Conservation (phyloP, 768 basidiomycete species). For the Pholiota microspora region DNA sequence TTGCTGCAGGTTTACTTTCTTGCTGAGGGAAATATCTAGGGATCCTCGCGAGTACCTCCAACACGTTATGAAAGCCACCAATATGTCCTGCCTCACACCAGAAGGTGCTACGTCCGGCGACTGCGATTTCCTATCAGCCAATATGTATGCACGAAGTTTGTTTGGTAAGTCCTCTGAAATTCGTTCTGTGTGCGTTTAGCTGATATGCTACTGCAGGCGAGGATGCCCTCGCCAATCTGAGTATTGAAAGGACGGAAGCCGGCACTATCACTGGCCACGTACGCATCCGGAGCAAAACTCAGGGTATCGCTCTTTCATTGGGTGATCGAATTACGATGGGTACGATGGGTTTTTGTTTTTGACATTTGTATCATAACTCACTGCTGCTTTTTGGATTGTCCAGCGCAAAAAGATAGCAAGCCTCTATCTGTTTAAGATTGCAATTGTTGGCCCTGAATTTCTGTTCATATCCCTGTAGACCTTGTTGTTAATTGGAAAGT, state of each 20-base stretch:
- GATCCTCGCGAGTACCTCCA: conserved; percentile 87
- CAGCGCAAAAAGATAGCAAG: conserved; percentile 23
- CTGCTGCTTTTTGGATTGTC: not conserved
- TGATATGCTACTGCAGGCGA: conserved; percentile 60
- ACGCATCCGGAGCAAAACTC: conserved; percentile 94
- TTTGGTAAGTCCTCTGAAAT: conserved; percentile 74
- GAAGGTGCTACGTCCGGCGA: conserved; percentile 94
- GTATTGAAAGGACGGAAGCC: conserved; percentile 81
- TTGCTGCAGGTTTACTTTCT: not conserved
- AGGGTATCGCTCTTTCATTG: conserved; percentile 92
- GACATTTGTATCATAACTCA: not conserved
- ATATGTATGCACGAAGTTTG: conserved; percentile 92
- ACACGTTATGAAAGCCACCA: conserved; percentile 95
- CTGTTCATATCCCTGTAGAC: conserved; percentile 5
- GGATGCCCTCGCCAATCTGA: conserved; percentile 93
- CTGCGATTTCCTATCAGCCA: conserved; percentile 95
- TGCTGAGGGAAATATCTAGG: conserved; percentile 32
- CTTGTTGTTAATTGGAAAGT: conserved; percentile 3
- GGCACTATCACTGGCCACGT: conserved; percentile 91
- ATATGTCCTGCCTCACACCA: conserved; percentile 96
- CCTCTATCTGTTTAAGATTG: conserved; percentile 14
- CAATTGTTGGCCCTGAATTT: not conserved
- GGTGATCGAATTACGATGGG: conserved; percentile 85
- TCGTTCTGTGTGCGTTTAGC: no score
- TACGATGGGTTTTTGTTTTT: conserved; percentile 20